Conservation (phyloP, 176 grass and related monocot species). For the Poa pratensis region DNA sequence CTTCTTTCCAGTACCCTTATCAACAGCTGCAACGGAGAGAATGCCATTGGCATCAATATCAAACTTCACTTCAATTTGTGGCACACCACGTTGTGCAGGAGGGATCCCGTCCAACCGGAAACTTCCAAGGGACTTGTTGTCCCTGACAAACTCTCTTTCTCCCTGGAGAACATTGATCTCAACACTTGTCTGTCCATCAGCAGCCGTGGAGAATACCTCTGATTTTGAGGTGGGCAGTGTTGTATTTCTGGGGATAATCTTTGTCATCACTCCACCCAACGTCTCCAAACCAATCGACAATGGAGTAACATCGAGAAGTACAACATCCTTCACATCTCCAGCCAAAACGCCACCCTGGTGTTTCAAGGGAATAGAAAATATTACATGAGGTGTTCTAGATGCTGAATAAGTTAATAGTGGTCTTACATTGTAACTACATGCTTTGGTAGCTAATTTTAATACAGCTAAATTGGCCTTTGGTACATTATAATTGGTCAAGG, state of each 20-base stretch:
- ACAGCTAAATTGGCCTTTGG: not conserved
- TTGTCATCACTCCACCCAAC: constrained; percentile 96
- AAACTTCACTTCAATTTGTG: constrained; percentile 99
- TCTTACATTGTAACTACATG: constrained; percentile 3
- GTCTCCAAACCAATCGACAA: constrained; percentile 96
- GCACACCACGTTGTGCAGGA: constrained; percentile 90
- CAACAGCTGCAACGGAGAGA: constrained; percentile 90
- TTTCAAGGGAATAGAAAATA: constrained; percentile 31
- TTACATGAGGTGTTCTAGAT: constrained; percentile 23
- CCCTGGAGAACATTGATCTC: constrained; percentile 98
- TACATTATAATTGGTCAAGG: not conserved
- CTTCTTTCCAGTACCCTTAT: constrained; percentile 99
- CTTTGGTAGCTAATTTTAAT: not conserved
- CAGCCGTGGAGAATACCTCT: constrained; percentile 98
- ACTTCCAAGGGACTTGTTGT: constrained; percentile 94
- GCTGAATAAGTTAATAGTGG: not conserved
- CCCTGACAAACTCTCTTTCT: constrained; percentile 97
- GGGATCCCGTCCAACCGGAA: constrained; percentile 96
- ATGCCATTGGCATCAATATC: constrained; percentile 99
- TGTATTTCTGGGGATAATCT: constrained; percentile 98
- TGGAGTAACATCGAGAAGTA: constrained; percentile 91
- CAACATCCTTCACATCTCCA: constrained; percentile 96
- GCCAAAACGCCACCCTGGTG: constrained; percentile 83
- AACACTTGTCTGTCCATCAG: constrained; percentile 92
- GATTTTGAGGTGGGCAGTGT: constrained; percentile 97